A percentile compares a stretch with the other conserved stretches of the same genome.
These are phyloP conservation scores for Spatholobus suberectus DNA, from an alignment of 306 rosid genomes.

Conservation along the genomic window DNA sequence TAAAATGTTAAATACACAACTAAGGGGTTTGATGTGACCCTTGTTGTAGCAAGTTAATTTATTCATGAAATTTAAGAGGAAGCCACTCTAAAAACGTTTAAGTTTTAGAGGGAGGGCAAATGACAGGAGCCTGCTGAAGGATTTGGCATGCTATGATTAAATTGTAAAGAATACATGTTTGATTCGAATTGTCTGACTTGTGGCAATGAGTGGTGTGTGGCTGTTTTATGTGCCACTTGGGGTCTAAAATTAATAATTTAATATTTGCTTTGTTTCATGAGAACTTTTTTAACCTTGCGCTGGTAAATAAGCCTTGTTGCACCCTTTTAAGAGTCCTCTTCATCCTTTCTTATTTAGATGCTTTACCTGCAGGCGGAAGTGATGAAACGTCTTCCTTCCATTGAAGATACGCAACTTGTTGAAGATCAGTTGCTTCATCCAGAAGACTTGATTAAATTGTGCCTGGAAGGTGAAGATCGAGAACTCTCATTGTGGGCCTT, in stretches of 20 bases:
- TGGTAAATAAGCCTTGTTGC: constrained; percentile 19
- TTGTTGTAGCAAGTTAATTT: neutral
- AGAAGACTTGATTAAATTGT: constrained; percentile 74
- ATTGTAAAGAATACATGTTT: neutral
- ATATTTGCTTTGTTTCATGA: constrained; percentile 6
- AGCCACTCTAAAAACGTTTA: neutral
- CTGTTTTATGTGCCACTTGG: neutral
- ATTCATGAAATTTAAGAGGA: neutral
- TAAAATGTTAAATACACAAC: neutral
- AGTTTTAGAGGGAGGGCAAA: too few relatives aligned
- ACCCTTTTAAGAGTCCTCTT: constrained; percentile 10
- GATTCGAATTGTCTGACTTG: neutral
- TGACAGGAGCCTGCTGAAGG: too few relatives aligned
- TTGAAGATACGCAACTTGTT: constrained; percentile 60
- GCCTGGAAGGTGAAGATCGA: constrained; percentile 65
- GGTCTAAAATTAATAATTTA: neutral
- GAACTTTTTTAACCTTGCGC: constrained; percentile 28
- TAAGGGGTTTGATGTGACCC: neutral
- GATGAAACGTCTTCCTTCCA: constrained; percentile 47
- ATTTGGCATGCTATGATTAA: too few relatives aligned
- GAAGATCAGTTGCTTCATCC: constrained; percentile 76
- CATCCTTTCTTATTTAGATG: constrained; percentile 30
- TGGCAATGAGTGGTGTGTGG: neutral
- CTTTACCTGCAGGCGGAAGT: constrained; percentile 75
- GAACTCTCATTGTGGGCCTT: constrained; percentile 72